Base-by-base conservation (phyloP, 1,284 basidiomycete species). In the Termitomyces sp. region DNA sequence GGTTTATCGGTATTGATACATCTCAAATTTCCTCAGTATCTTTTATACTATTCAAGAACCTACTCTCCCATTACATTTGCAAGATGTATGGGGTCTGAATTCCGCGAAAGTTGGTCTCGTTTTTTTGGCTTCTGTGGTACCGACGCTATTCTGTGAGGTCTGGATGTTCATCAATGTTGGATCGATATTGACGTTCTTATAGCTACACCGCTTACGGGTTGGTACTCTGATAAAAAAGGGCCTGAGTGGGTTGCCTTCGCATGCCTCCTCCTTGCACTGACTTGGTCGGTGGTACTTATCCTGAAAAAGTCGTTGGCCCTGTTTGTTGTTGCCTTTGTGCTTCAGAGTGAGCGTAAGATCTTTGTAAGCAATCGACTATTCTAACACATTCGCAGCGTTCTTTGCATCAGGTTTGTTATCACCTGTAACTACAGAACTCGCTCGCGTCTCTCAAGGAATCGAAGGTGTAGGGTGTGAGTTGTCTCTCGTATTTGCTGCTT, bases 51-150 rank as follows among this genome's bases (percentile, higher is more conserved):
- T 74, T 43, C 73, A 79, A 62, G 87, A 90, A 54, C 83, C 87
- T 5, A 77, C 85, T 1, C 70, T 92, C 24, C 84, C 89, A 0
- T 68, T 92, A 10, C 83, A 85, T 60, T 67, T 90, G 34, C 78
- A 85, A 60, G 65, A 66, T 3, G 65, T 81, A 0, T 92, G 86
- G 81, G 63, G 72, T n/a, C 78, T 87, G 53, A 65, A 79, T 59
- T 77, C 88, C 0, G 69, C 73, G 5, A 77, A 79, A 66, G 83
- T 90, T 21, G 90, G 90, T 2, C 63, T 91, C 9, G 77, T 90
- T 13, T 89, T 86, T 65, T 73, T 92, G 47, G 86, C 82, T 8
- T 79, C 80, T n/a, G 79, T 87, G 21, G 70, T 86, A 7, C 89
- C 89, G 0, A 82, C 83, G 0, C 63, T 89, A 12, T 69, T 87